Base-by-base conservation (phyloP, 371 early-diverging fungal species). In the Mortierella sp. region DNA sequence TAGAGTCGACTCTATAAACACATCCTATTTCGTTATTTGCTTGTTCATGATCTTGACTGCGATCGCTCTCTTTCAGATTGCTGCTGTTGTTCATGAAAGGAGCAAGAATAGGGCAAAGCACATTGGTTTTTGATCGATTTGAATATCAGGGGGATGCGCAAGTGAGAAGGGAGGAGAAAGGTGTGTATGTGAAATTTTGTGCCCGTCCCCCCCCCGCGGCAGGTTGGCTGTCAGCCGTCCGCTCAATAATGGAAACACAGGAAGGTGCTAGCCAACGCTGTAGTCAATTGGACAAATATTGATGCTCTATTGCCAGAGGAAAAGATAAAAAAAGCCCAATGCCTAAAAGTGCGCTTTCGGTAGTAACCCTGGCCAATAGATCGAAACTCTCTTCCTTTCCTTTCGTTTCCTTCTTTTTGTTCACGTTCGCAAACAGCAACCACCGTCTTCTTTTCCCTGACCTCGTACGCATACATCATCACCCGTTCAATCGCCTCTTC, bases 301-400 rank as follows among this genome's bases (percentile, higher is more conserved):
- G 35, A 21, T 41, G 41, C 41, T n/a, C 4, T 56, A 12, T 51
- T 16, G 51, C 29, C 32, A 18, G 35, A 4, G 65, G 21, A 1
- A 27, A 24, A 21, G 24, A 68, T 24, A 68, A 68, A 65, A 68
- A 68, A 4, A 68, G 68, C 68, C 68, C 68, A 68, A 41, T 68
- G 24, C 63, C 63, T 60, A 38, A 41, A 24, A 24, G 68, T 41
- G 68, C 68, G 65, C 21, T 60, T 68, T 68, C 11, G 41, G 68
- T 35, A 10, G 68, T 38, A 38, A 41, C 68, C 56, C 68, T 24
- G 68, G 14, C 68, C 68, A 68, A 38, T 38, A 12, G 63, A 32
- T 60, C 32, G 18, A 60, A 16, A 24, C 18, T 41, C 43, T 10
- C 18, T 2, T 24, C 21, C 10, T 18, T 21, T 11, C 3, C 35